phyloP scores from a whole-genome alignment of 129 eudicot genomes.

The Flaveria linearis region DNA sequence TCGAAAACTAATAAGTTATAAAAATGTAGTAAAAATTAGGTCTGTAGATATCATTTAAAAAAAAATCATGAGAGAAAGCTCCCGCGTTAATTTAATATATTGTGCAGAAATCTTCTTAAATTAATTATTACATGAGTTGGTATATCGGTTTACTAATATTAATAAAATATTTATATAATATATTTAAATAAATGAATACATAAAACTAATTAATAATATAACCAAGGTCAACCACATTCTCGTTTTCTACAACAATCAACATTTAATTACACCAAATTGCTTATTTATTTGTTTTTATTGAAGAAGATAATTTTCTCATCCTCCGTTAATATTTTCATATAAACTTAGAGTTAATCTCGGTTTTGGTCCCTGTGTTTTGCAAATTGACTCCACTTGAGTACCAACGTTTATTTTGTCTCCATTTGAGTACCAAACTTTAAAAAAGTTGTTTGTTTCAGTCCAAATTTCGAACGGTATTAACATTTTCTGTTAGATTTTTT shows the following conservation, averaged over 20 bases:
- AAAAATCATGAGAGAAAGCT: background rate
- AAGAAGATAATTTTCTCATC: background rate
- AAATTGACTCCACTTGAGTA: too few species aligned
- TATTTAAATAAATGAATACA: background rate
- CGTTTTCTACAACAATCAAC: background rate
- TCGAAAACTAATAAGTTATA: too few species aligned
- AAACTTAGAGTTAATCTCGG: too few species aligned
- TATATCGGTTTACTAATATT: slow-evolving; percentile 1
- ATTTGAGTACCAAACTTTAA: too few species aligned
- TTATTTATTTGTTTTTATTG: background rate
- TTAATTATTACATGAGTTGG: background rate
- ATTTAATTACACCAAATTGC: background rate
- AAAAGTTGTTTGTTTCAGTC: too few species aligned
- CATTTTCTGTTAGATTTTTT: too few species aligned
- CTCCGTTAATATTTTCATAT: background rate
- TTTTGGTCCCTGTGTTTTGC: too few species aligned
- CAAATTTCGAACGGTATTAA: too few species aligned
- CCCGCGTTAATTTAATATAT: background rate
- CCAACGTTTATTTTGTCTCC: too few species aligned
- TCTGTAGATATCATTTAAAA: background rate
- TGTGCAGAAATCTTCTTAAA: background rate
- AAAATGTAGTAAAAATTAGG: background rate
- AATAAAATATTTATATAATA: background rate
- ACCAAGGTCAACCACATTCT: background rate
- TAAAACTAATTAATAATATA: background rate